Percentiles rank a stretch among this genome's conserved stretches.
These are phyloP conservation scores for Aspergillus panamensis DNA, from an alignment of 495 filamentous ascomycete genomes.

Conservation along the genomic window DNA sequence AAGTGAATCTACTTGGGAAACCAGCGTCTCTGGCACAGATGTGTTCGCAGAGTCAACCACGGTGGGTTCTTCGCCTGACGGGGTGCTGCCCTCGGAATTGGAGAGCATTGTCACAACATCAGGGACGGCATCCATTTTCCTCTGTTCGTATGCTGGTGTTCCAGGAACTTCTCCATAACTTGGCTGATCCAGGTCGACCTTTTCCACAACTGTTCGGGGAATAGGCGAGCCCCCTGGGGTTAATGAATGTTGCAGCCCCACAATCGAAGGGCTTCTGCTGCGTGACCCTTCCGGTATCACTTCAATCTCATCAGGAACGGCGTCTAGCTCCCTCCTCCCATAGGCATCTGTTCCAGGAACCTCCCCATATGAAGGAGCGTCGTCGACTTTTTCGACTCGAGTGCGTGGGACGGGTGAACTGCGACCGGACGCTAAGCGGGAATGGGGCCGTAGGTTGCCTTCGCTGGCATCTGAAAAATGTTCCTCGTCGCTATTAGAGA, in stretches of 20 bases:
- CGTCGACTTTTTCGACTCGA: conserved; percentile 60
- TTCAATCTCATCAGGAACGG: conserved; percentile 63
- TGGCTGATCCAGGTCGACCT: conserved; percentile 60
- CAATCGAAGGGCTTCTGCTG: conserved; percentile 45
- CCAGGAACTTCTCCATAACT: conserved; percentile 87
- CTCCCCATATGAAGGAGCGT: conserved; percentile 55
- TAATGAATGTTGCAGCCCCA: conserved; percentile 35
- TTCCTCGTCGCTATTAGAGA: conserved; percentile 72
- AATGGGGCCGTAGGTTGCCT: conserved; percentile 44
- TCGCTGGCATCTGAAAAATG: conserved; percentile 90
- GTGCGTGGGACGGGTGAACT: conserved; percentile 59
- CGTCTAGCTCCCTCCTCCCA: conserved; percentile 54
- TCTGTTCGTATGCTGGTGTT: conserved; percentile 69
- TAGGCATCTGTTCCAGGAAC: conserved; percentile 61
- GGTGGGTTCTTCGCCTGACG: conserved; percentile 21
- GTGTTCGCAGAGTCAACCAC: conserved; percentile 20
- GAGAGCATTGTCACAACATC: conserved; percentile 56
- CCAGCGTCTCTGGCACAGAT: conserved; percentile 44
- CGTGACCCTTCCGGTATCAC: conserved; percentile 54
- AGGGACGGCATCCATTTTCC: conserved; percentile 78
- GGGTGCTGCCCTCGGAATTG: conserved; percentile 22
- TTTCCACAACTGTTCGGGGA: conserved; percentile 80
- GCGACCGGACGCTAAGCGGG: conserved; percentile 35
- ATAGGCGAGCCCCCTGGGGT: conserved; percentile 60
- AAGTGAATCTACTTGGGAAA: conserved; percentile 42